A percentile compares a stretch with the other conserved stretches of the same genome.
phyloP scores from a whole-genome alignment of 1,284 basidiomycete genomes.

The Cystobasidium sp. region DNA sequence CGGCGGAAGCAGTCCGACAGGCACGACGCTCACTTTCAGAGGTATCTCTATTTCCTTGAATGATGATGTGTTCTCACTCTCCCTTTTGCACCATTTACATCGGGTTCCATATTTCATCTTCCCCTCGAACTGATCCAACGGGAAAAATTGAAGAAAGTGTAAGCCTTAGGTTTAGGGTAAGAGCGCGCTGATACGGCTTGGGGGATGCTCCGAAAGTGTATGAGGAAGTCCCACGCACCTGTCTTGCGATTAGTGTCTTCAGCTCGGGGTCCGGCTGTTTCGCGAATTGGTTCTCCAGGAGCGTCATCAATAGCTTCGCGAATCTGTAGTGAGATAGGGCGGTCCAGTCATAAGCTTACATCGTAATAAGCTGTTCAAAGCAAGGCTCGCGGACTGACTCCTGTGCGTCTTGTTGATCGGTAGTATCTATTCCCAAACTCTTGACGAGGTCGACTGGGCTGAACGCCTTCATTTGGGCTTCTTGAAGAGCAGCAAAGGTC shows the following conservation, averaged over 20 bases:
- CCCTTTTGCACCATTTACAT: slow-evolving; percentile 70
- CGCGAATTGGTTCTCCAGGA: slow-evolving; percentile 80
- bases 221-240: slow-evolving; percentile 61
- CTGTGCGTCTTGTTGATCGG: slow-evolving; percentile 91
- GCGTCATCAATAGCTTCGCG: slow-evolving; percentile 87
- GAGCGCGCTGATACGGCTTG: background rate
- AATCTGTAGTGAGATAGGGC: slow-evolving; percentile 65
- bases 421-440: slow-evolving; percentile 73
- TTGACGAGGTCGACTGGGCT: slow-evolving; percentile 82
- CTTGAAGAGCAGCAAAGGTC: slow-evolving; percentile 75
- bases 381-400: slow-evolving; percentile 64
- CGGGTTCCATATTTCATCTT: slow-evolving; percentile 74
- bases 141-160: background rate
- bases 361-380: background rate
- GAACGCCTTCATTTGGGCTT: slow-evolving; percentile 69
- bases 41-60: slow-evolving; percentile 86
- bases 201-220: background rate
- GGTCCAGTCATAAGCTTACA: slow-evolving; percentile 2
- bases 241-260: slow-evolving; percentile 69
- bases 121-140: slow-evolving; percentile 75
- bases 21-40: slow-evolving; percentile 64
- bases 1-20: too few relatives aligned
- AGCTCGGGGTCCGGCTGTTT: slow-evolving; percentile 68
- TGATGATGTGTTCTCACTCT: slow-evolving; percentile 66
- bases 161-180: background rate